A percentile compares a stretch with the other conserved stretches of the same genome.
These are phyloP conservation scores for Picea glauca DNA, from an alignment of 75 land plant genomes.

Conservation along the genomic window DNA sequence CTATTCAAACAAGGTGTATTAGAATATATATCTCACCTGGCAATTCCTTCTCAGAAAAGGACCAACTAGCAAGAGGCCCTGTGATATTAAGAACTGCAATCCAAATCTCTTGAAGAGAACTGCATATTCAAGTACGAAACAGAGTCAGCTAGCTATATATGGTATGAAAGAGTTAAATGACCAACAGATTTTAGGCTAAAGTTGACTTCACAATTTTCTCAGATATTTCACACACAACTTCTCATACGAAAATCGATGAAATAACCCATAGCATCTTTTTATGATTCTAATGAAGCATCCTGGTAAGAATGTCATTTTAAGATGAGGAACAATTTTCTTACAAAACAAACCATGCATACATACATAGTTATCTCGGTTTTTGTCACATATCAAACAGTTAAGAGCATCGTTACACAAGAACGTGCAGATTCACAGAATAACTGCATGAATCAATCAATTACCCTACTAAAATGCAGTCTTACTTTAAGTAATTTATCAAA, in stretches of 20 bases:
- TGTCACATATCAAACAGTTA: neutral
- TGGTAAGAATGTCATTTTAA: neutral
- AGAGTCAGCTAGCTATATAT: neutral
- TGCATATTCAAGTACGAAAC: conserved; percentile 17
- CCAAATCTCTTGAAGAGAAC: conserved; percentile 87
- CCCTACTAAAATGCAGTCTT: neutral
- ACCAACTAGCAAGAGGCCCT: conserved; percentile 88
- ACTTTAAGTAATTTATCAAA: no score
- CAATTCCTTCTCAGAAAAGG: conserved; percentile 65
- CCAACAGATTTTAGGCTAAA: neutral
- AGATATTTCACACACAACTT: neutral
- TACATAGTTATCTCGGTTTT: neutral
- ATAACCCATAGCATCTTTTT: no score
- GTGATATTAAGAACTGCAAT: conserved; percentile 89
- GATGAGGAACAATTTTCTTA: neutral
- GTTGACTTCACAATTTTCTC: neutral
- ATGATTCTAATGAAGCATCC: neutral
- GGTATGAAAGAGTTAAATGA: neutral
- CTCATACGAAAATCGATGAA: neutral
- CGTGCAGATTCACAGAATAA: neutral
- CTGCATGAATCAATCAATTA: neutral
- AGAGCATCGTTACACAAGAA: neutral
- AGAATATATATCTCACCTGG: conserved; percentile 45
- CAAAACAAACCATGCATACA: neutral
- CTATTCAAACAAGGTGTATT: neutral